Percentiles rank a stretch among this genome's conserved stretches.
Conservation (phyloP, 2,329 filamentous ascomycete species). For the Purpureocillium lavendulum region DNA sequence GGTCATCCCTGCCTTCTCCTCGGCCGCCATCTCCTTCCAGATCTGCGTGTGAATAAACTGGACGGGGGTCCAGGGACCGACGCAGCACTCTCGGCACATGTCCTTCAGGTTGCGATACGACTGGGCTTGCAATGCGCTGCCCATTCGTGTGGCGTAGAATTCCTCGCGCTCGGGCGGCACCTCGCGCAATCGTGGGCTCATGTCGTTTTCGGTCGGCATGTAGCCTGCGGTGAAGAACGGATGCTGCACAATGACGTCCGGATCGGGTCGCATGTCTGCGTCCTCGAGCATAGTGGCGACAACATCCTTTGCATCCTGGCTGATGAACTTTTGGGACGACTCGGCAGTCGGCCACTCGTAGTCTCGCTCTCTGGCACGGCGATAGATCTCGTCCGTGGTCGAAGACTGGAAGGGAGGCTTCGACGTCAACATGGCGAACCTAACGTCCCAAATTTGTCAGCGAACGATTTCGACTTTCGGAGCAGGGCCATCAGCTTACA, state of each 20-base stretch:
- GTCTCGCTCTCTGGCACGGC: conserved; percentile 58
- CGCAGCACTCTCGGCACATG: conserved; percentile 49
- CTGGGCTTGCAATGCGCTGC: conserved; percentile 32
- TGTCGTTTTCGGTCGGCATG: conserved; percentile 55
- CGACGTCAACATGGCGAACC: conserved; percentile 93
- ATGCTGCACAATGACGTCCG: conserved; percentile 72
- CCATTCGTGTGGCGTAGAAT: conserved; percentile 45
- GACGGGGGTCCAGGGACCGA: conserved; percentile 44
- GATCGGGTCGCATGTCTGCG: conserved; percentile 64
- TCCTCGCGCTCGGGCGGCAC: conserved; percentile 46
- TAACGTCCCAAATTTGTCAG: conserved; percentile 22
- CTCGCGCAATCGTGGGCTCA: conserved; percentile 49
- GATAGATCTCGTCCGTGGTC: conserved; percentile 80
- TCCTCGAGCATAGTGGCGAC: conserved; percentile 70
- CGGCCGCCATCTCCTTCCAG: conserved; percentile 60
- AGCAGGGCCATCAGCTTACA: conserved; percentile 36
- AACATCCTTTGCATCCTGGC: conserved; percentile 66
- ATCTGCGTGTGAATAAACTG: conserved; percentile 45
- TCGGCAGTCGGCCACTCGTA: conserved; percentile 71
- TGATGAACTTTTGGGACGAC: conserved; percentile 61
- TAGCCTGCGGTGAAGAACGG: conserved; percentile 71
- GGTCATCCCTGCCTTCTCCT: conserved; percentile 58
- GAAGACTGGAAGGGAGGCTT: conserved; percentile 94
- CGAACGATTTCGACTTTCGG: background rate
- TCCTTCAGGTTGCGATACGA: conserved; percentile 46